These are phyloP conservation scores for Tieghemostelium lacteum DNA, from an alignment of 78 protist species.

Conservation along the genomic window DNA sequence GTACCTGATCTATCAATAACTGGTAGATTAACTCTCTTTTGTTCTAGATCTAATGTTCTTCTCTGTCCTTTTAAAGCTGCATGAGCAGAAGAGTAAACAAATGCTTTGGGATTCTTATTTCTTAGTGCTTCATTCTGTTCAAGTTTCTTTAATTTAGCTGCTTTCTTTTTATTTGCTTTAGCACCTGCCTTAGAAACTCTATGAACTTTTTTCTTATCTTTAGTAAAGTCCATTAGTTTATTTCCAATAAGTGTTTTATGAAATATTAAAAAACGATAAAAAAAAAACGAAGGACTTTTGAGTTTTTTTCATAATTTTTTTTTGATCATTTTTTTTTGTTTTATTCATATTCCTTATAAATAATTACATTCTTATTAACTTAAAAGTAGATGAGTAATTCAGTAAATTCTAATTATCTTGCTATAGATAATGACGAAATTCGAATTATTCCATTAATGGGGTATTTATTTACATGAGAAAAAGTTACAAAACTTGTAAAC, in stretches of 20 bases:
- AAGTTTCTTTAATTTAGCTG: slow-evolving; percentile 42
- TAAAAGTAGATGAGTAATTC: no score
- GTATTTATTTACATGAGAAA: neutral
- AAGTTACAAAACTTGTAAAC: neutral
- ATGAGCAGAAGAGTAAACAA: slow-evolving; percentile 44
- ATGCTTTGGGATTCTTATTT: slow-evolving; percentile 76
- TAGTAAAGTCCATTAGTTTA: slow-evolving; percentile 21
- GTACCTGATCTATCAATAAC: slow-evolving; percentile 84
- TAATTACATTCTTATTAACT: no score
- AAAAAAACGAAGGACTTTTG: no score
- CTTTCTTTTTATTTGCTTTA: slow-evolving; percentile 83
- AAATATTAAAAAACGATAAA: no score
- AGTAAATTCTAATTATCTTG: no score
- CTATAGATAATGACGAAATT: no score
- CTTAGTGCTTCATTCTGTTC: slow-evolving; percentile 31
- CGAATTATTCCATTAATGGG: no score
- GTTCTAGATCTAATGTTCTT: slow-evolving; percentile 71
- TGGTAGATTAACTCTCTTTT: slow-evolving; percentile 88
- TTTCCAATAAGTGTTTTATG: no score
- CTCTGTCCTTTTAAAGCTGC: slow-evolving; percentile 29
- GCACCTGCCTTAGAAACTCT: slow-evolving; percentile 73
- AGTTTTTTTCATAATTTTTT: no score
- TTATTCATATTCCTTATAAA: no score
- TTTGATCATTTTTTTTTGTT: no score
- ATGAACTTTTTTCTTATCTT: slow-evolving; percentile 60